Conservation (phyloP, 148 eudicot species). For the Simmondsia chinensis region DNA sequence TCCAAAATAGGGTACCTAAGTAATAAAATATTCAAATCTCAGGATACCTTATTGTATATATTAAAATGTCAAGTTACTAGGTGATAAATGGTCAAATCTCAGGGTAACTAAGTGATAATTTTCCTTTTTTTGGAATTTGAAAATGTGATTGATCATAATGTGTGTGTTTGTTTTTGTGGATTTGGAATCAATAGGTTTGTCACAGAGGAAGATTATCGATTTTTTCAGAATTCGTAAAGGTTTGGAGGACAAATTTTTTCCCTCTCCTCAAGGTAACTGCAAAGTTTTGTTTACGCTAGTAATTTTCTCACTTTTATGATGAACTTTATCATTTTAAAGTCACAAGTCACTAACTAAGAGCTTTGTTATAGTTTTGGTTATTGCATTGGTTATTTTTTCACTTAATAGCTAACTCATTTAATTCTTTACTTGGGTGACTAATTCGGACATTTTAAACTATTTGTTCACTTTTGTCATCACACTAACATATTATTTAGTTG, state of each 20-base stretch:
- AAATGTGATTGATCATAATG: not conserved
- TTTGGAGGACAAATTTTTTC: slow-evolving; percentile 14
- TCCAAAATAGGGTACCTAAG: too few species aligned
- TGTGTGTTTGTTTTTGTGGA: not conserved
- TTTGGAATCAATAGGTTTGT: slow-evolving; percentile 40
- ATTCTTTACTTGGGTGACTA: too few species aligned
- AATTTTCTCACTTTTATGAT: too few species aligned
- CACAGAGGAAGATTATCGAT: slow-evolving; percentile 81
- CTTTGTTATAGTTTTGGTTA: not conserved
- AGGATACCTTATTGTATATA: too few species aligned
- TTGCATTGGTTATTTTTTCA: not conserved
- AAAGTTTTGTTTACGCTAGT: not conserved
- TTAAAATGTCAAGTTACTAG: too few species aligned
- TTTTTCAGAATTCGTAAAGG: slow-evolving; percentile 60
- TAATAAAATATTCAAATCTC: too few species aligned
- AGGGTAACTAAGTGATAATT: too few species aligned
- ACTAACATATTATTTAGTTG: too few species aligned
- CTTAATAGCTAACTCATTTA: not conserved
- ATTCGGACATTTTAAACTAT: too few species aligned
- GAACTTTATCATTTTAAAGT: too few species aligned
- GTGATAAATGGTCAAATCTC: too few species aligned
- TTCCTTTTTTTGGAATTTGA: not conserved
- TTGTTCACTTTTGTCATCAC: too few species aligned
- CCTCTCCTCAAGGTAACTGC: slow-evolving; percentile 47
- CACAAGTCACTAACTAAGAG: not conserved